A percentile compares a stretch with the other conserved stretches of the same genome.
Conservation (phyloP, 371 early-diverging fungal genomes). For the Mucor mucedo region DNA sequence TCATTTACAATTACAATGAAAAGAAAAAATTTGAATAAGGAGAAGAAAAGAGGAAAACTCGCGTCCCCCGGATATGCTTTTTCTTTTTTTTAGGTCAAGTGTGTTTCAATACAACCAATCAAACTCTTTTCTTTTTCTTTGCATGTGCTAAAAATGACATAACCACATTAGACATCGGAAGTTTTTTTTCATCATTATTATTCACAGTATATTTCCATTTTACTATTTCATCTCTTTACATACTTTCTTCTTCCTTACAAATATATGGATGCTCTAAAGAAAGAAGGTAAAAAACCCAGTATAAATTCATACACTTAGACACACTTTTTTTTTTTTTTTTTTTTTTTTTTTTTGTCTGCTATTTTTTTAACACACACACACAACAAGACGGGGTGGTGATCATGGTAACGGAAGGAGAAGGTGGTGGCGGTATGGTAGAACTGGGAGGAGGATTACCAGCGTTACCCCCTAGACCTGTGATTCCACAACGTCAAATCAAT, state of each 20-base stretch:
- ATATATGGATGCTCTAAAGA: no score
- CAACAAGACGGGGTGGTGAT: background rate
- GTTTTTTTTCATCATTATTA: no score
- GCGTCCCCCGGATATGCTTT: background rate
- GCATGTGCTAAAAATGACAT: no score
- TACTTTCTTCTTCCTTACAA: no score
- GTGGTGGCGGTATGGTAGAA: background rate
- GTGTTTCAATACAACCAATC: background rate
- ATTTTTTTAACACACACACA: background rate
- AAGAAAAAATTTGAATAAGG: background rate
- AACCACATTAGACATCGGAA: no score
- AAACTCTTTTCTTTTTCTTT: background rate
- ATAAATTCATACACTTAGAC: no score
- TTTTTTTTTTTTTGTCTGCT: background rate
- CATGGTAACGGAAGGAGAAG: background rate
- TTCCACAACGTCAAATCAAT: background rate
- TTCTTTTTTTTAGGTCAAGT: background rate
- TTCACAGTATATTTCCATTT: no score
- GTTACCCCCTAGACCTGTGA: conserved; percentile 10
- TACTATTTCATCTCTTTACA: no score
- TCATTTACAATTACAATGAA: background rate
- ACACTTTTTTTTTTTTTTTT: no score
- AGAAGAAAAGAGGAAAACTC: background rate
- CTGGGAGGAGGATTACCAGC: conserved; percentile 23
- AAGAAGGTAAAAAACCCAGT: no score